These are phyloP conservation scores for Pichia exigua DNA, from an alignment of 805 yeast species.

Conservation along the genomic window DNA sequence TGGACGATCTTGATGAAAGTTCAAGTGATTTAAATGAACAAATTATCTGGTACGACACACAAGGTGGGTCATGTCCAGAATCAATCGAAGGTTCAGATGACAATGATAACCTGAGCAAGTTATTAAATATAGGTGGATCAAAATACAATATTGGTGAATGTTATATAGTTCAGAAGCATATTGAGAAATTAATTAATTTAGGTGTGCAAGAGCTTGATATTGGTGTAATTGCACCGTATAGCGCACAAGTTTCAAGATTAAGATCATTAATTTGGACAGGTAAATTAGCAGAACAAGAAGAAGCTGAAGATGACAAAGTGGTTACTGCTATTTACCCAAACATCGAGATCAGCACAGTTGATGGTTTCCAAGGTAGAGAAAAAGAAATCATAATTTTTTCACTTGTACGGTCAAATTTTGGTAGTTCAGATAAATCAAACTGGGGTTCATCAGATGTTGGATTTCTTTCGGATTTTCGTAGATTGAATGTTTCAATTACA, in stretches of 20 bases:
- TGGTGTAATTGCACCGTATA: slow-evolving; percentile 87
- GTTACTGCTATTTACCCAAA: slow-evolving; percentile 22
- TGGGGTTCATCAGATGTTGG: slow-evolving; percentile 52
- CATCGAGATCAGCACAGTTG: slow-evolving; percentile 83
- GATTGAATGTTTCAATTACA: slow-evolving; percentile 91
- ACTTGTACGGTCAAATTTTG: slow-evolving; percentile 67
- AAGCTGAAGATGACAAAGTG: slow-evolving; percentile 4
- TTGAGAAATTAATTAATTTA: slow-evolving; percentile 38
- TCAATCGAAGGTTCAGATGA: slow-evolving; percentile 30
- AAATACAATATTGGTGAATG: slow-evolving; percentile 76
- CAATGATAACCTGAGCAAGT: slow-evolving; percentile 6
- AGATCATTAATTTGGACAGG: slow-evolving; percentile 36
- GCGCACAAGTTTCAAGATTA: slow-evolving; percentile 70
- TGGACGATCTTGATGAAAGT: neutral
- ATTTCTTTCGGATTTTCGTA: slow-evolving; percentile 66
- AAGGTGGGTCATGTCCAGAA: slow-evolving; percentile 80
- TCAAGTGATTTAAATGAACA: slow-evolving; percentile 41
- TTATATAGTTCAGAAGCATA: slow-evolving; percentile 49
- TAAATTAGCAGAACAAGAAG: slow-evolving; percentile 11
- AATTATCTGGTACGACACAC: slow-evolving; percentile 84
- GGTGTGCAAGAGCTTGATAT: slow-evolving; percentile 53
- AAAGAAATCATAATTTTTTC: slow-evolving; percentile 79
- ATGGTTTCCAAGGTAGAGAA: slow-evolving; percentile 96
- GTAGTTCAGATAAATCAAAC: slow-evolving; percentile 23
- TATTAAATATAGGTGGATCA: slow-evolving; percentile 32